Evolutionary conservation across 352 stramenopile genomes (phyloP).

Genomic region (Elongisporangium anandrum): DNA sequence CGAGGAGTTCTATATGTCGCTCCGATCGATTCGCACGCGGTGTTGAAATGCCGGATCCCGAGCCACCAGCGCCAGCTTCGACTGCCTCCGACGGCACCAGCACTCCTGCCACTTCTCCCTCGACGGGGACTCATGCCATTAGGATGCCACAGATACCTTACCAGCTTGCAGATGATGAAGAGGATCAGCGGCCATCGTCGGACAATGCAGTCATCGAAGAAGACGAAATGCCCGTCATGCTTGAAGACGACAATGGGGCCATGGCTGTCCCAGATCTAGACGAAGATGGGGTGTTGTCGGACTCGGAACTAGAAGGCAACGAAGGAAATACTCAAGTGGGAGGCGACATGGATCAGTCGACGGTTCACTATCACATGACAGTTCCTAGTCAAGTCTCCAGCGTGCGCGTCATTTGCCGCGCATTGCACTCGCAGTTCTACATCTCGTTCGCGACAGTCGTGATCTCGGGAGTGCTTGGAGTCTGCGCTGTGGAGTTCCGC

Average conservation of each 20-base stretch:
- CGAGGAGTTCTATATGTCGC: not conserved
- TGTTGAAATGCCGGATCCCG: not conserved
- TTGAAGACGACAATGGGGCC: not conserved
- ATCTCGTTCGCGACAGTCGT: conserved; percentile 9
- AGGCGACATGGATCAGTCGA: not conserved
- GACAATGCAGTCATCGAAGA: not conserved
- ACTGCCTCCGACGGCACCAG: not conserved
- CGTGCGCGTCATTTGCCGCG: not conserved
- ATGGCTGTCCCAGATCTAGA: not conserved
- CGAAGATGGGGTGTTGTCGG: not conserved
- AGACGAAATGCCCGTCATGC: not conserved
- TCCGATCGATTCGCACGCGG: not conserved
- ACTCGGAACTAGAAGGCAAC: not conserved
- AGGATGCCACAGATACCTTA: not conserved
- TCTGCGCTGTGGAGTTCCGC: conserved; percentile 37
- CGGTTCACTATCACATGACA: not conserved
- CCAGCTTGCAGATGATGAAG: not conserved
- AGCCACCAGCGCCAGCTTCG: not conserved
- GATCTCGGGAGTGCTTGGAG: conserved; percentile 38
- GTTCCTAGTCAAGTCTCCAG: not conserved
- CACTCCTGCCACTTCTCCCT: not conserved
- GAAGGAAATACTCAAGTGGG: not conserved
- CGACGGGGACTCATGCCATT: not conserved
- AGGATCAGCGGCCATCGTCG: not conserved
- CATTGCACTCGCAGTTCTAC: not conserved